Evolutionary conservation across 257 asterid species (phyloP).

Genomic region (Primulina huaijiensis): DNA sequence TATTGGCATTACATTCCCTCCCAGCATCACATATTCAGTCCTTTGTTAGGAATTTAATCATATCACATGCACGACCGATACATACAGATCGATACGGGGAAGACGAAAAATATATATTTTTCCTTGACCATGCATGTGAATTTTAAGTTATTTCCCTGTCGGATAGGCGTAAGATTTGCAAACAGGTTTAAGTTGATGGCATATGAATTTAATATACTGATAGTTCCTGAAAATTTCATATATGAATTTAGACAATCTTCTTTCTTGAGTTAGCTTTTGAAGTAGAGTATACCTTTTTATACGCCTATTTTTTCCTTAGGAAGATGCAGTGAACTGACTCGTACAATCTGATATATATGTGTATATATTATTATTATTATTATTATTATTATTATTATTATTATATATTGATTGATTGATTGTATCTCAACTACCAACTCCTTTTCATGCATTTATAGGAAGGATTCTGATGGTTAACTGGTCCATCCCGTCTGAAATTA

Average conservation of each 20-base stretch:
- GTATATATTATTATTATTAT: no score
- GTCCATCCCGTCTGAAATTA: slow-evolving; percentile 21
- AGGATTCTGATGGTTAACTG: slow-evolving; percentile 14
- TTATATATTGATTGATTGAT: background rate
- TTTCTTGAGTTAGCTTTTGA: no score
- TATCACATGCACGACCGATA: background rate
- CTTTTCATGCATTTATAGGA: slow-evolving; percentile 27
- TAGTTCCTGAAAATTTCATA: no score
- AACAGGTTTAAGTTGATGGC: background rate
- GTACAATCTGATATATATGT: background rate
- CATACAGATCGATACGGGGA: background rate
- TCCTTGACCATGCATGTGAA: no score
- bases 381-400: no score
- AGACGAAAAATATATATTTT: background rate
- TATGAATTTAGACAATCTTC: no score
- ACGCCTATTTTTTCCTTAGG: no score
- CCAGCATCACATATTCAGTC: slow-evolving; percentile 41
- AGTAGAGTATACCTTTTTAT: no score
- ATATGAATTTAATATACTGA: background rate
- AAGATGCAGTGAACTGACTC: background rate
- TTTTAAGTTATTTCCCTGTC: no score
- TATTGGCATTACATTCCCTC: slow-evolving; percentile 50
- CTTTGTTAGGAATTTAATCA: slow-evolving; percentile 28
- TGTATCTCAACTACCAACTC: slow-evolving; percentile 17
- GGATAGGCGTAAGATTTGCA: no score